Percentiles rank a stretch among this genome's conserved stretches.
Evolutionary conservation across 2,329 filamentous ascomycete species (phyloP).

Genomic region (Amauroascus niger): DNA sequence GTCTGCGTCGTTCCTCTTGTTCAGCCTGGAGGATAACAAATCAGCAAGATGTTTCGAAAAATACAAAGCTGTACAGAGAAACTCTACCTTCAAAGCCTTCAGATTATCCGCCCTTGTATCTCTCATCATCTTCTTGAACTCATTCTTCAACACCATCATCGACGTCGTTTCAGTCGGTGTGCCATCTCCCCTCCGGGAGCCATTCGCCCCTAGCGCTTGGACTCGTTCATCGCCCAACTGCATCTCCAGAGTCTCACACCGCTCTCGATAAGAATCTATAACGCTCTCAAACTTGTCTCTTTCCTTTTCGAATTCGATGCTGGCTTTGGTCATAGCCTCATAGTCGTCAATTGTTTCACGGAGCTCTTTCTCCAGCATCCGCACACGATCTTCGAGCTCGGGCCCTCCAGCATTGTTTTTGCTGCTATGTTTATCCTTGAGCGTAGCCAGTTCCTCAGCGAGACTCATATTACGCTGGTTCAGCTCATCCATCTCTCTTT

Average conservation of each 20-base stretch:
- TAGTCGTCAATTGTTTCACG: constrained; percentile 60
- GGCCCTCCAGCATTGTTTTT: constrained; percentile 16
- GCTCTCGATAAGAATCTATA: constrained; percentile 55
- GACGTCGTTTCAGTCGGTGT: constrained; percentile 49
- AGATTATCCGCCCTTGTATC: constrained; percentile 58
- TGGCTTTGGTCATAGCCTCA: constrained; percentile 59
- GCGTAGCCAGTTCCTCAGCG: constrained; percentile 39
- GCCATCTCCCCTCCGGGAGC: constrained; percentile 31
- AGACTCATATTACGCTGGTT: constrained; percentile 41
- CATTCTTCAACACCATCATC: constrained; percentile 58
- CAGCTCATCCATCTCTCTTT: constrained; percentile 51
- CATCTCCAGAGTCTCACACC: constrained; percentile 53
- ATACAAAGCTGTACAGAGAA: not conserved
- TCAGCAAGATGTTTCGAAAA: not conserved
- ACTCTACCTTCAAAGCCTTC: constrained; percentile 53
- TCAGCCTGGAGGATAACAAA: constrained; percentile 46
- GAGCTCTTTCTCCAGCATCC: constrained; percentile 54
- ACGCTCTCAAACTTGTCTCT: constrained; percentile 53
- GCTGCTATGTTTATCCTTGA: constrained; percentile 29
- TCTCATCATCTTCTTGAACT: constrained; percentile 75
- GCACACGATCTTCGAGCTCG: constrained; percentile 41
- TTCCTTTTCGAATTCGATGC: constrained; percentile 62
- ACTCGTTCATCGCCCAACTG: constrained; percentile 60
- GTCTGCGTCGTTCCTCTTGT: constrained; percentile 58
- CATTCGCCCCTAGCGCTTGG: constrained; percentile 53